A percentile compares a stretch with the other conserved stretches of the same genome.
These are phyloP conservation scores for Ophiostoma piceae DNA, from an alignment of 2,329 filamentous ascomycete species.

Conservation along the genomic window DNA sequence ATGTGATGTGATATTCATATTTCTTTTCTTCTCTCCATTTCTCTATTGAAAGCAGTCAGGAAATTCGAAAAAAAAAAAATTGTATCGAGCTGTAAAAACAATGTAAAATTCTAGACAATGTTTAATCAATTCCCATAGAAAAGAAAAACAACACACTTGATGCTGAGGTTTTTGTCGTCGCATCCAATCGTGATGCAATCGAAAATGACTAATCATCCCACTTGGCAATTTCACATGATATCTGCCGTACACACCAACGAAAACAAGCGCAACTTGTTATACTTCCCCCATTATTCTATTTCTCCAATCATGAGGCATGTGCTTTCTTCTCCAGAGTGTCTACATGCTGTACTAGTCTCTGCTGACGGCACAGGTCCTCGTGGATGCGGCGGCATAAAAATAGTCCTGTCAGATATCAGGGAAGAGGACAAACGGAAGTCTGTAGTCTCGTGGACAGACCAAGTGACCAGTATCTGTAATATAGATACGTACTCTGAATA, in stretches of 20 bases:
- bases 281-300: neutral
- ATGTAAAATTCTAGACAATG: too few relatives aligned
- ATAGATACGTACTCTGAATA: neutral
- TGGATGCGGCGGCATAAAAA: neutral
- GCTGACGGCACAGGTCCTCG: neutral
- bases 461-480: neutral
- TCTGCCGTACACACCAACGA: neutral
- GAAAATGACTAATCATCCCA: neutral
- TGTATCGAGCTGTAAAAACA: too few relatives aligned
- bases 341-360: neutral
- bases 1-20: neutral
- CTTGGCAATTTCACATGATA: slow-evolving; percentile 2
- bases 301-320: neutral
- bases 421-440: neutral
- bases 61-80: too few relatives aligned
- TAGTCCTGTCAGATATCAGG: slow-evolving; percentile 2
- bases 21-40: neutral
- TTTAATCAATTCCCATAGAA: too few relatives aligned
- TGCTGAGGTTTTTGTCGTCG: too few relatives aligned
- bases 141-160: too few relatives aligned
- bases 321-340: neutral
- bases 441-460: neutral
- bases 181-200: neutral
- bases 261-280: neutral
- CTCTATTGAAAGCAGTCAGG: neutral